These are phyloP conservation scores for Pleurotus giganteus DNA, from an alignment of 768 basidiomycete genomes.

Conservation along the genomic window DNA sequence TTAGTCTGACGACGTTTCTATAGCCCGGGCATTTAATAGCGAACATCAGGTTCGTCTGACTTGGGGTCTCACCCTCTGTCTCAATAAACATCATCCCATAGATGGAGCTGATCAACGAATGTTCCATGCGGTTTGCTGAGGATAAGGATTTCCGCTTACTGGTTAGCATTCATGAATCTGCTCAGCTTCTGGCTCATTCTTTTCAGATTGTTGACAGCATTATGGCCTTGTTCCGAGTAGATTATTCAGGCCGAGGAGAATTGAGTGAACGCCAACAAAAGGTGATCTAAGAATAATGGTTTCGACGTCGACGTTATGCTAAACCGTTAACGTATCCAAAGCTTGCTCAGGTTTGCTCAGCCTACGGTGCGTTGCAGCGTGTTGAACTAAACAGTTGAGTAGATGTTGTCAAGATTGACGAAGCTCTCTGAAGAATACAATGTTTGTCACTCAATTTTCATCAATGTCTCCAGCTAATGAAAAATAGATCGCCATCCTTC, in stretches of 20 bases:
- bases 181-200: slow-evolving; percentile 13
- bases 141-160: slow-evolving; percentile 81
- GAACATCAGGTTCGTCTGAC: slow-evolving; percentile 78
- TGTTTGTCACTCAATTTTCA: slow-evolving; percentile 33
- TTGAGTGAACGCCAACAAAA: slow-evolving; percentile 94
- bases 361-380: neutral
- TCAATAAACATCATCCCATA: slow-evolving; percentile 23
- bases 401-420: slow-evolving; percentile 90
- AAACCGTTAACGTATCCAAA: slow-evolving; percentile 25
- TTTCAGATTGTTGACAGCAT: slow-evolving; percentile 90
- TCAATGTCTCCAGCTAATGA: slow-evolving; percentile 14
- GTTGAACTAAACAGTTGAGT: slow-evolving; percentile 4
- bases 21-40: slow-evolving; percentile 88
- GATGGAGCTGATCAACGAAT: slow-evolving; percentile 93
- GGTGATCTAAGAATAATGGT: slow-evolving; percentile 30
- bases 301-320: neutral
- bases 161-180: slow-evolving; percentile 31
- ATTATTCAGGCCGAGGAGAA: slow-evolving; percentile 92
- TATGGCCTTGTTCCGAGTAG: slow-evolving; percentile 95
- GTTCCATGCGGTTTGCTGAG: slow-evolving; percentile 84
- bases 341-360: slow-evolving; percentile 71
- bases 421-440: slow-evolving; percentile 94
- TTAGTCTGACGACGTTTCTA: slow-evolving; percentile 10
- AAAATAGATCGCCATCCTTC: slow-evolving; percentile 72
- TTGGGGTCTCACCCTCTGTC: neutral